These are phyloP conservation scores for Protomyces pachydermus DNA, from an alignment of 1,139 yeast species.

Conservation along the genomic window DNA sequence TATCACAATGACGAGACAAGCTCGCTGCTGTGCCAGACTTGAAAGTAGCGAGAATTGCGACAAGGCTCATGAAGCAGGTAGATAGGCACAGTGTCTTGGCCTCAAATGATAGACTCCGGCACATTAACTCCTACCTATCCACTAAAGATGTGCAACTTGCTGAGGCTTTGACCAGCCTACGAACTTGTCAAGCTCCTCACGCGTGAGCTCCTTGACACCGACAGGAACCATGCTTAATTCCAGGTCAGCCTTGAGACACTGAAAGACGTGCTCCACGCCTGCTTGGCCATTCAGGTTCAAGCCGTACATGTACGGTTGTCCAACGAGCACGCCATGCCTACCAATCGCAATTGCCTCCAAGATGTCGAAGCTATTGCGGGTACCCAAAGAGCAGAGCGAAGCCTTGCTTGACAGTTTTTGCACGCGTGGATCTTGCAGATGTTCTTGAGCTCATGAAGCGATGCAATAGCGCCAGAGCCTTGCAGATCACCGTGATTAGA, in stretches of 20 bases:
- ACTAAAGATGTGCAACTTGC: not conserved
- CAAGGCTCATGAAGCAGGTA: too few relatives aligned
- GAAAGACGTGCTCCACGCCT: conserved; percentile 57
- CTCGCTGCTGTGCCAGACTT: too few relatives aligned
- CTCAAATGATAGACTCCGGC: too few relatives aligned
- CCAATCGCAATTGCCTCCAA: conserved; percentile 69
- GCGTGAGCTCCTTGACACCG: conserved; percentile 27
- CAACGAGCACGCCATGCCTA: conserved; percentile 70
- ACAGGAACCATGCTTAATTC: conserved; percentile 32
- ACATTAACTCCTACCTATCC: not conserved
- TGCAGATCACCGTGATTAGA: conserved; percentile 84
- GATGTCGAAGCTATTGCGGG: conserved; percentile 64
- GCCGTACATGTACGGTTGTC: conserved; percentile 69
- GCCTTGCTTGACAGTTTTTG: conserved; percentile 37
- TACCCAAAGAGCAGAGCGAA: conserved; percentile 65
- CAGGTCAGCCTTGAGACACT: conserved; percentile 32
- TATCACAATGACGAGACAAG: too few relatives aligned
- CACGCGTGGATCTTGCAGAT: conserved; percentile 46
- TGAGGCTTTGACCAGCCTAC: not conserved
- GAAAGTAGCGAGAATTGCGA: too few relatives aligned
- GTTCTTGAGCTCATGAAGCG: conserved; percentile 62
- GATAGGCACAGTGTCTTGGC: too few relatives aligned
- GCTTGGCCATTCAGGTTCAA: conserved; percentile 68
- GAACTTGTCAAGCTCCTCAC: conserved; percentile 8
- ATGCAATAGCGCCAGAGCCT: conserved; percentile 62